Base-by-base conservation (phyloP, 208 protist genomes). In the Strigomonas culicis region DNA sequence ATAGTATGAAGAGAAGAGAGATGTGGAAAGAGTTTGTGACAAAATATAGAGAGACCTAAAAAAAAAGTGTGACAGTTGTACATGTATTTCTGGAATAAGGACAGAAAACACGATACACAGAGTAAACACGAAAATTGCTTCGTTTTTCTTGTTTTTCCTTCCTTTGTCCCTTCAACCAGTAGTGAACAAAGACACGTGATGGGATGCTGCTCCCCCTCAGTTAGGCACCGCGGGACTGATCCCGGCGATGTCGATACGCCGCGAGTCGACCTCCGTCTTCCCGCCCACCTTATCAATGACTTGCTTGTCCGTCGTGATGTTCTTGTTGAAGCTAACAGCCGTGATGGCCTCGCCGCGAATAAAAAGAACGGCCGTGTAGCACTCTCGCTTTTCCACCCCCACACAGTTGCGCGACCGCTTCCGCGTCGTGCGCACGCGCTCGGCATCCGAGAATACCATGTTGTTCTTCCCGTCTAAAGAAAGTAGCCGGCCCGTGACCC, bases 361-460 rank as follows among this genome's bases (percentile, higher is more conserved):
- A 78, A 95, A 93, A 6, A 95, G 31, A 1, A 92, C 82, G 1
- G 70, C 68, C 10, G 72, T 59, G 66, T 92, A 95, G 66, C 77
- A 89, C 75, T 89, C 82, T 1, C 66, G 78, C 67, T 19, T 78
- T 46, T 19, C 62, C 56, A n/a, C 56, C 50, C 46, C 74, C 49
- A 2, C 66, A 46, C 63, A 17, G 52, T 34, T 65, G 44, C 25
- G 70, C 57, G 50, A 49, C 15, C 68, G 66, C 21, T 52, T 62
- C 3, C 77, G 79, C 75, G 86, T 89, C 10, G 81, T 52, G 28
- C 74, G 63, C 21, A 72, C 72, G 7, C 89, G 86, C 66, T 93
- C 86, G 22, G 74, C 77, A 30, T 92, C 84, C 4, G 86, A 89
- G 4, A 95, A 66, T 46, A 95, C 74, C n/a, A 93, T 49, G 43